phyloP scores from a whole-genome alignment of 192 early-diverging fungal genomes.

The Allomyces arbusculus region DNA sequence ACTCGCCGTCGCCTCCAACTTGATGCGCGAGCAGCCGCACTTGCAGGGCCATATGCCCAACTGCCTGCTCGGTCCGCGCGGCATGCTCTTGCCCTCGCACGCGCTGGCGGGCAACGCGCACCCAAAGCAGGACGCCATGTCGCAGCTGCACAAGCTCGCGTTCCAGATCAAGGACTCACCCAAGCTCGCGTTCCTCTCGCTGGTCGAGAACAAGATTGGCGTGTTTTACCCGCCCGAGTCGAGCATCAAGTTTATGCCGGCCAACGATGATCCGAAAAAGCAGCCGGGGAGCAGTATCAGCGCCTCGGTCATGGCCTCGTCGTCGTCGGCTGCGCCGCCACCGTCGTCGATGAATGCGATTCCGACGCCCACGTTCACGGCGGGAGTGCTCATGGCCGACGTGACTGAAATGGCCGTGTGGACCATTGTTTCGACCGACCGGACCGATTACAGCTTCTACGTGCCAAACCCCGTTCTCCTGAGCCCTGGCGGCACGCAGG shows the following conservation, averaged over 20 bases:
- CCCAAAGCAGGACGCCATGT: slow-evolving; percentile 41
- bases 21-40: no score
- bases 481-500: not conserved
- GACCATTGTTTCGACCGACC: not conserved
- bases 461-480: not conserved
- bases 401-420: not conserved
- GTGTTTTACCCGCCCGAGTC: not conserved
- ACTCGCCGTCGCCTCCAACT: not conserved
- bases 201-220: not conserved
- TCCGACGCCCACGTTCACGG: not conserved
- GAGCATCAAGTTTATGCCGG: not conserved
- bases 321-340: no score
- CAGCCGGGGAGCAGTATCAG: no score
- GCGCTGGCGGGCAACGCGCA: not conserved
- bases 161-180: slow-evolving; percentile 43
- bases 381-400: not conserved
- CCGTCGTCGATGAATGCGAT: not conserved
- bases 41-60: no score
- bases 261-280: not conserved
- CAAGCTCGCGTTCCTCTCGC: not conserved
- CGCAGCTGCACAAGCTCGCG: slow-evolving; percentile 78
- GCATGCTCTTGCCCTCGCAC: not conserved
- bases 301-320: no score
- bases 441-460: not conserved
- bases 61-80: not conserved